Base-by-base conservation (phyloP, 2,329 filamentous ascomycete species). In the Penicillium concentricum region DNA sequence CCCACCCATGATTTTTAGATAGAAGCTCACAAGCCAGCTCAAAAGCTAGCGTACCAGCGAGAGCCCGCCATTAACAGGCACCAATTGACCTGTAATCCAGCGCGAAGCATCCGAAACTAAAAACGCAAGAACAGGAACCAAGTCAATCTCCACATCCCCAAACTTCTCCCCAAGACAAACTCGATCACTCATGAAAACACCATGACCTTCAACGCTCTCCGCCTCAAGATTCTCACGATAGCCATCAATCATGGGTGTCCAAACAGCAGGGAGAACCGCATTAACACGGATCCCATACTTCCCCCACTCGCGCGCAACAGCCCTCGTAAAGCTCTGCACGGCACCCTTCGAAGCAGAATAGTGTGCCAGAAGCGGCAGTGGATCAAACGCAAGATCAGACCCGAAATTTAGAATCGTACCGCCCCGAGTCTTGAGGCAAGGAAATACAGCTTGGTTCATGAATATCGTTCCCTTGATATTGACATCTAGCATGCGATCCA, bases 391-490 rank as follows among this genome's bases (percentile, higher is more conserved):
- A 32, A 51, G 8, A 42, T 51, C 37, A 16, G 48, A 51, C 1
- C 37, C 48, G 12, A 51, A 41, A 13, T 51, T 41, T 12, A 51
- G 18, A 18, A 51, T 51, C n/a, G 26, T 42, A 2, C 48, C 48
- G 20, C 48, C 48, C 8, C 15, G n/a, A 9, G 18, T 35, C 28
- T 51, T 43, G 10, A 51, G 18, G 26, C 34, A 51, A 2, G 38
- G 48, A n/a, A 51, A 35, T 12, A 51, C 48, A 12, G 48, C 48
- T 38, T 43, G 38, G 30, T 39, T 51, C 39, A 51, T 35, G 26
- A 51, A 51, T 2, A 51, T 7, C 4, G 39, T 32, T 26, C 39
- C 18, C 6, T 51, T 43, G 38, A 43, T 20, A 26, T 51, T 51
- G 13, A 51, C 48, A 39, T 42, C 24, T 5, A 51, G n/a, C 38